Evolutionary conservation across 2,329 filamentous ascomycete species (phyloP).

Genomic region (Hypomyces rosellus): DNA sequence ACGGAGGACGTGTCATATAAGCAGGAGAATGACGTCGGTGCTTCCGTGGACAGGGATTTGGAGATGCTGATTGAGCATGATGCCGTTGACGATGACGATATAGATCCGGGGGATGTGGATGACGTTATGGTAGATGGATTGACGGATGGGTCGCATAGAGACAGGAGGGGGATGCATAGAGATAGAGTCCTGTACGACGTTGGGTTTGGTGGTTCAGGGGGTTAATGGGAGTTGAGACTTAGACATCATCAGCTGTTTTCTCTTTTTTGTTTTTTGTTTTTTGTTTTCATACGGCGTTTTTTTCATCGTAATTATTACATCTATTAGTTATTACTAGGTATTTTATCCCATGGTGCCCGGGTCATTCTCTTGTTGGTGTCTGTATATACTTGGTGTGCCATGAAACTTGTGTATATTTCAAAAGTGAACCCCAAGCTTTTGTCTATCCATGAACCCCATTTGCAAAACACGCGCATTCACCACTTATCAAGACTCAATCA

Average conservation of each 20-base stretch:
- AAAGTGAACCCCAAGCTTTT: no score
- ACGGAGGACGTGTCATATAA: conserved; percentile 30
- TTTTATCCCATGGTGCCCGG: no score
- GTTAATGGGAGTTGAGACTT: conserved; percentile 3
- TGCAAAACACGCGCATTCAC: no score
- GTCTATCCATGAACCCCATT: no score
- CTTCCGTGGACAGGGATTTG: conserved; percentile 42
- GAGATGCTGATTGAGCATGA: conserved; percentile 47
- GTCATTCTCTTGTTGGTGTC: no score
- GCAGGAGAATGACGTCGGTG: conserved; percentile 25
- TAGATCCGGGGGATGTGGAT: conserved; percentile 12
- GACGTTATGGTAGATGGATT: conserved; percentile 9
- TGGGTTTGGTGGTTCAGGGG: conserved; percentile 19
- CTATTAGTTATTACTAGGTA: no score
- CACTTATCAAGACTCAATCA: no score
- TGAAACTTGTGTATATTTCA: no score
- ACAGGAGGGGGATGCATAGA: conserved; percentile 16
- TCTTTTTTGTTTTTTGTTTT: background rate
- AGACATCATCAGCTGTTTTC: background rate
- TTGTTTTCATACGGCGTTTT: background rate
- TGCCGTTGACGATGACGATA: conserved; percentile 39
- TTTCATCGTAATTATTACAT: no score
- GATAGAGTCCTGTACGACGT: conserved; percentile 24
- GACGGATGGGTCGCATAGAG: conserved; percentile 4
- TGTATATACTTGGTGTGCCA: no score